phyloP scores from a whole-genome alignment of 2,329 filamentous ascomycete species.

The Fusarium nodosum region DNA sequence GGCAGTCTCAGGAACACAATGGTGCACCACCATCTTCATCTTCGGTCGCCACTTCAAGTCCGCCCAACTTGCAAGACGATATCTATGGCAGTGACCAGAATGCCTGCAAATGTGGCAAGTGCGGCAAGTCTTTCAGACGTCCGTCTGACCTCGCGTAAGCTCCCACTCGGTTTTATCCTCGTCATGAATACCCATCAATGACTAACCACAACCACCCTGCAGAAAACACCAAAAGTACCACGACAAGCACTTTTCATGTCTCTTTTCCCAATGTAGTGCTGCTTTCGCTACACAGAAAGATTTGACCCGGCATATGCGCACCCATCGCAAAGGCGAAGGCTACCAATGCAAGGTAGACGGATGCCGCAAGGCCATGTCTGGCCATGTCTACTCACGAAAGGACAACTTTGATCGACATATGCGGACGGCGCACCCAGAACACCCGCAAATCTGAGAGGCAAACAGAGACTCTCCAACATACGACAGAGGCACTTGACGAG shows the following conservation, averaged over 20 bases:
- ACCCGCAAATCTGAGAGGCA: slow-evolving; percentile 44
- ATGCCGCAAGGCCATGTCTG: slow-evolving; percentile 48
- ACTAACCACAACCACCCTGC: slow-evolving; percentile 24
- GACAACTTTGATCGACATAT: slow-evolving; percentile 51
- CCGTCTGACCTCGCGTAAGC: slow-evolving; percentile 49
- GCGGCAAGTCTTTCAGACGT: slow-evolving; percentile 48
- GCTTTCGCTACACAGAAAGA: slow-evolving; percentile 50
- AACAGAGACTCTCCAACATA: slow-evolving; percentile 38
- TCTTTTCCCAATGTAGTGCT: slow-evolving; percentile 45
- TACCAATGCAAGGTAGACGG: slow-evolving; percentile 48
- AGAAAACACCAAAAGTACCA: slow-evolving; percentile 51
- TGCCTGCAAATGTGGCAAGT: slow-evolving; percentile 35
- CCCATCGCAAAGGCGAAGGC: slow-evolving; percentile 48
- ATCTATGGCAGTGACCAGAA: slow-evolving; percentile 34
- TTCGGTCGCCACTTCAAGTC: slow-evolving; percentile 40
- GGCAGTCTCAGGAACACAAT: slow-evolving; percentile 35
- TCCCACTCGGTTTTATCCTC: neutral
- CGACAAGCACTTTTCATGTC: slow-evolving; percentile 49
- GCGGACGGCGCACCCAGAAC: slow-evolving; percentile 48
- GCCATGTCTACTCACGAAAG: slow-evolving; percentile 49
- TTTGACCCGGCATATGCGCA: slow-evolving; percentile 46
- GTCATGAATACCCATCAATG: neutral
- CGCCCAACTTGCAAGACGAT: slow-evolving; percentile 44
- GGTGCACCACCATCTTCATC: slow-evolving; percentile 41
- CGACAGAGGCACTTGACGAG: slow-evolving; percentile 34